These are phyloP conservation scores for Emergomyces orientalis DNA, from an alignment of 2,329 filamentous ascomycete species.

Conservation along the genomic window DNA sequence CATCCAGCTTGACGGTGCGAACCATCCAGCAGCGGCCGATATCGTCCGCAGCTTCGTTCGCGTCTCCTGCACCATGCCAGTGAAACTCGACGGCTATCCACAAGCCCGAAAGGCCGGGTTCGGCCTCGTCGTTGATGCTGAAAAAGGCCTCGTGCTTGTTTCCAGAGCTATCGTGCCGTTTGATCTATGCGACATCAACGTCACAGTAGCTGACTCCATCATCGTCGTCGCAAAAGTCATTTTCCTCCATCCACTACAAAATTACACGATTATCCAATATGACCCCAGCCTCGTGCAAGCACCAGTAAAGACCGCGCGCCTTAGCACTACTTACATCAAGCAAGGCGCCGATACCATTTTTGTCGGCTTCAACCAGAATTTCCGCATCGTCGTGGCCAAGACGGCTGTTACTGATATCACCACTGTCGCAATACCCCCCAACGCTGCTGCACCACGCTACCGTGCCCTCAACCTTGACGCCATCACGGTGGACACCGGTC, in stretches of 20 bases:
- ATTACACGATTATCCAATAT: conserved; percentile 93
- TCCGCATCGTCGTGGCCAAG: conserved; percentile 84
- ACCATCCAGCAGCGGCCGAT: conserved; percentile 81
- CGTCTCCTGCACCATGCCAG: conserved; percentile 81
- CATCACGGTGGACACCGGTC: conserved; percentile 88
- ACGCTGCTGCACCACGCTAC: conserved; percentile 82
- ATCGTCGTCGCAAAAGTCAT: conserved; percentile 89
- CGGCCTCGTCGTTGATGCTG: conserved; percentile 93
- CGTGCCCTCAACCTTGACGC: conserved; percentile 92
- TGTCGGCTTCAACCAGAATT: conserved; percentile 95
- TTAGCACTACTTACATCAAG: conserved; percentile 72
- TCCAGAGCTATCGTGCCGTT: conserved; percentile 92
- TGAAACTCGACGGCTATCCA: conserved; percentile 97
- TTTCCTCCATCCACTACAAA: conserved; percentile 92
- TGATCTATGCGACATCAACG: conserved; percentile 88
- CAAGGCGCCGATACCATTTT: conserved; percentile 94
- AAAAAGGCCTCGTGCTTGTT: conserved; percentile 88
- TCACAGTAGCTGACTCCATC: conserved; percentile 94
- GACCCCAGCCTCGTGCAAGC: conserved; percentile 89
- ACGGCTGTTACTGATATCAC: conserved; percentile 96
- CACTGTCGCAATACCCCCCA: conserved; percentile 90
- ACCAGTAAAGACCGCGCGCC: conserved; percentile 77
- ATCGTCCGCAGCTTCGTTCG: conserved; percentile 92
- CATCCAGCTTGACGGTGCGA: conserved; percentile 80
- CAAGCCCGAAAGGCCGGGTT: conserved; percentile 91